Evolutionary conservation across 2,329 filamentous ascomycete species (phyloP).

Genomic region (Phialophora verrucosa): DNA sequence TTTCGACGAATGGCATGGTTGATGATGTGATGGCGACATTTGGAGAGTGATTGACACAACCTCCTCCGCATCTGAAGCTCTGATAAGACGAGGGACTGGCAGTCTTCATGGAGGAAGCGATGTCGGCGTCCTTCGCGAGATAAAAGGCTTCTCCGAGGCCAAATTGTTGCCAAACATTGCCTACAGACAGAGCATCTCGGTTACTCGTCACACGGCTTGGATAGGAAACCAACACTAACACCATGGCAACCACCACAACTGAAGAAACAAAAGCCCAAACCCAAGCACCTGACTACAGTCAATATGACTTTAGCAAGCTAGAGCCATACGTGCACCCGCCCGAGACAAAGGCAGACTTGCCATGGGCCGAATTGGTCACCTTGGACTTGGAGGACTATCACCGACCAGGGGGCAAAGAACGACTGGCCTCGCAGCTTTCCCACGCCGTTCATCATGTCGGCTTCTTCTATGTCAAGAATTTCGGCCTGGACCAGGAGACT

Average conservation of each 20-base stretch:
- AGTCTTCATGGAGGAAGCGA: background rate
- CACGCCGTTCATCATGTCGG: slow-evolving; percentile 59
- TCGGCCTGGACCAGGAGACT: slow-evolving; percentile 61
- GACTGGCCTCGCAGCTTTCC: slow-evolving; percentile 59
- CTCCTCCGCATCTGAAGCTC: background rate
- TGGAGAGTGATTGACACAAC: slow-evolving; percentile 20
- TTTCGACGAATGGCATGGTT: slow-evolving; percentile 11
- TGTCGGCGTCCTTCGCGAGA: background rate
- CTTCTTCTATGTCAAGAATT: slow-evolving; percentile 68
- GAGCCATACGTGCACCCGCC: slow-evolving; percentile 31
- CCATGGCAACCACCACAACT: slow-evolving; percentile 19
- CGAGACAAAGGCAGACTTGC: slow-evolving; percentile 30
- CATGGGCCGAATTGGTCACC: slow-evolving; percentile 63
- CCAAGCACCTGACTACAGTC: slow-evolving; percentile 2
- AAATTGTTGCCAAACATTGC: background rate
- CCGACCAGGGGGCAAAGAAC: slow-evolving; percentile 59
- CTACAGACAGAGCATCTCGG: background rate
- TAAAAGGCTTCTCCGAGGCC: background rate
- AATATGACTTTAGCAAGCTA: slow-evolving; percentile 29
- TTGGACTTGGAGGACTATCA: slow-evolving; percentile 62
- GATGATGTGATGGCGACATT: slow-evolving; percentile 25
- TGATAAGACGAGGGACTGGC: slow-evolving; percentile 17
- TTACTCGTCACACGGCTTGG: background rate
- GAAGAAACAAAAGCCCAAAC: background rate
- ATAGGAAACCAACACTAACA: slow-evolving; percentile 5